Conservation (phyloP, 306 rosid genomes). For the Rosa lucieae region DNA sequence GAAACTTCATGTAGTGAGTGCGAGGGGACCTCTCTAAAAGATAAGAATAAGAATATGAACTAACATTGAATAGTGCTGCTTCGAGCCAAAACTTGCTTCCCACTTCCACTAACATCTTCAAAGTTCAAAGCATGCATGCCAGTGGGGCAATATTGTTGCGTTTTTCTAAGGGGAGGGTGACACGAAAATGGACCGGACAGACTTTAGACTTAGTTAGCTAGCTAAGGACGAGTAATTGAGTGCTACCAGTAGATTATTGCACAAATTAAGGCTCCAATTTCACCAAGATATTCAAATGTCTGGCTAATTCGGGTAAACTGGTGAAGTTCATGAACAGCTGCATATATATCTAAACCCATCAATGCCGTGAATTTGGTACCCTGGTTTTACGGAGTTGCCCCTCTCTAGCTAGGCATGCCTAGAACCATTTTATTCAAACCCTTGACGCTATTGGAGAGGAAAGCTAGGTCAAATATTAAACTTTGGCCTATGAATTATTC, state of each 20-base stretch:
- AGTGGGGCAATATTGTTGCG: not conserved
- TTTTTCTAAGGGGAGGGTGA: constrained; percentile 12
- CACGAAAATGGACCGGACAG: constrained; percentile 13
- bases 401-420: not conserved
- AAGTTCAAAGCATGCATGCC: constrained; percentile 9
- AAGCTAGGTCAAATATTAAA: not conserved
- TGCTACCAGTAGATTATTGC: not conserved
- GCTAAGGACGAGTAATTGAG: not conserved
- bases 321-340: not conserved
- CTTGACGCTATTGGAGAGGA: not conserved
- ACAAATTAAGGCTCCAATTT: not conserved
- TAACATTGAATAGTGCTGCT: not conserved
- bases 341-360: not conserved
- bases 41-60: not conserved
- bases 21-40: constrained; percentile 9
- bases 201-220: not conserved
- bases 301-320: not conserved
- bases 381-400: constrained; percentile 1
- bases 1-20: not conserved
- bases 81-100: not conserved
- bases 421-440: not conserved
- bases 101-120: not conserved
- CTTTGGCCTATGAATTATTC: not conserved
- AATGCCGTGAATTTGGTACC: constrained; percentile 6
- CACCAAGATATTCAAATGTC: not conserved